phyloP scores from a whole-genome alignment of 345 rosid genomes.

The Salix caprea region DNA sequence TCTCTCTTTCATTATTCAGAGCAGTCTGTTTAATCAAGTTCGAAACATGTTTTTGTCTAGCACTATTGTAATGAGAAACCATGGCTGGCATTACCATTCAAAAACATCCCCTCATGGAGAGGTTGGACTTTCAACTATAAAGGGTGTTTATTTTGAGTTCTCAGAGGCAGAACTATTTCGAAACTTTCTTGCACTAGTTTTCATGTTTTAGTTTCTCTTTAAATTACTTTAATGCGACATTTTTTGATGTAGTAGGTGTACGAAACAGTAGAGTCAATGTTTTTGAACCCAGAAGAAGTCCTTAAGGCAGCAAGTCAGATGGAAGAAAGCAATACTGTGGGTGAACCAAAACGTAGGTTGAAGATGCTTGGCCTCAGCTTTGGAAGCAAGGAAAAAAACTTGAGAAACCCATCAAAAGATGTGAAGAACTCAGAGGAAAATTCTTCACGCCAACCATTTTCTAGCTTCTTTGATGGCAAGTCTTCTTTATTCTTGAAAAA shows the following conservation, averaged over 20 bases:
- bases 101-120: too few relatives aligned
- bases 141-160: too few relatives aligned
- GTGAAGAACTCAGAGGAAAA: slow-evolving; percentile 41
- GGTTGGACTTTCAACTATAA: too few relatives aligned
- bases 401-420: slow-evolving; percentile 40
- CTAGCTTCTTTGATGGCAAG: slow-evolving; percentile 75
- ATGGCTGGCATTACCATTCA: too few relatives aligned
- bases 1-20: too few relatives aligned
- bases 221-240: background rate
- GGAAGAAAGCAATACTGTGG: slow-evolving; percentile 34
- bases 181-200: too few relatives aligned
- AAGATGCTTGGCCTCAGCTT: slow-evolving; percentile 65
- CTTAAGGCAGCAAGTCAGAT: slow-evolving; percentile 48
- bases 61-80: too few relatives aligned
- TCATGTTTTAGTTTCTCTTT: too few relatives aligned
- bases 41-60: too few relatives aligned
- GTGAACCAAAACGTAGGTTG: slow-evolving; percentile 55
- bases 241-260: slow-evolving; percentile 50
- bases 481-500: slow-evolving; percentile 72
- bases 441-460: slow-evolving; percentile 55
- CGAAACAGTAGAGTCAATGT: slow-evolving; percentile 77
- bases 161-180: too few relatives aligned
- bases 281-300: slow-evolving; percentile 66
- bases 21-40: too few relatives aligned
- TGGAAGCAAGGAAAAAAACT: slow-evolving; percentile 54